Evolutionary conservation across 2,329 filamentous ascomycete genomes (phyloP).

Genomic region (Hypoxylon sp.): DNA sequence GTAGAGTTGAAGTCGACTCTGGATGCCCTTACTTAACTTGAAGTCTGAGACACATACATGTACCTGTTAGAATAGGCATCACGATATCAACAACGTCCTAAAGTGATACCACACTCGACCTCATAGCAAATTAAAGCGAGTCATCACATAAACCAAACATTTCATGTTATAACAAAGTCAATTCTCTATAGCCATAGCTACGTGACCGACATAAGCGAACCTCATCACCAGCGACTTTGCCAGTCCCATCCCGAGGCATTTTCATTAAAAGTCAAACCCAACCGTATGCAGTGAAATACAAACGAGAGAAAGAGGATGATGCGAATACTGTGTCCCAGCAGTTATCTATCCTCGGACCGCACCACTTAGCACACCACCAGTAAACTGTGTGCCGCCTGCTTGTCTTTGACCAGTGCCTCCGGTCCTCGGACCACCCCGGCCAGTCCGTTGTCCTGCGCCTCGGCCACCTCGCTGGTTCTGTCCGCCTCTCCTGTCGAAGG

Average conservation of each 20-base stretch:
- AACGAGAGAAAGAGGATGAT: conserved; percentile 47
- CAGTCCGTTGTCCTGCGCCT: conserved; percentile 70
- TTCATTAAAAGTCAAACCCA: conserved; percentile 47
- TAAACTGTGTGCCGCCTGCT: conserved; percentile 83
- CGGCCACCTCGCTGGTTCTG: conserved; percentile 77
- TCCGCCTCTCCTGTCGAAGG: conserved; percentile 92
- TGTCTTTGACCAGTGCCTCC: conserved; percentile 77
- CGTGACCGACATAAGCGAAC: conserved; percentile 43
- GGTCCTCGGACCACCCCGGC: conserved; percentile 56
- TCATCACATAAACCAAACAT: background rate
- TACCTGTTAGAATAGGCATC: background rate
- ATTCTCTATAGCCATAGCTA: conserved; percentile 47
- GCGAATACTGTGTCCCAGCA: conserved; percentile 32
- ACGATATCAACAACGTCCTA: background rate
- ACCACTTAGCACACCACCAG: conserved; percentile 82
- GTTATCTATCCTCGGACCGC: conserved; percentile 70
- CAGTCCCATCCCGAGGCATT: conserved; percentile 46
- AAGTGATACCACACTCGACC: background rate
- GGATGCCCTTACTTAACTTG: no score
- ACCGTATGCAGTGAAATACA: conserved; percentile 51
- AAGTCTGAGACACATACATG: no score
- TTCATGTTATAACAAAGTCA: conserved; percentile 31
- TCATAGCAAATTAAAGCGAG: background rate
- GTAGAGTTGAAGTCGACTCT: no score
- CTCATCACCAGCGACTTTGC: conserved; percentile 37